These are phyloP conservation scores for Yamadazyma taylorii DNA, from an alignment of 1,139 yeast species.

Conservation along the genomic window DNA sequence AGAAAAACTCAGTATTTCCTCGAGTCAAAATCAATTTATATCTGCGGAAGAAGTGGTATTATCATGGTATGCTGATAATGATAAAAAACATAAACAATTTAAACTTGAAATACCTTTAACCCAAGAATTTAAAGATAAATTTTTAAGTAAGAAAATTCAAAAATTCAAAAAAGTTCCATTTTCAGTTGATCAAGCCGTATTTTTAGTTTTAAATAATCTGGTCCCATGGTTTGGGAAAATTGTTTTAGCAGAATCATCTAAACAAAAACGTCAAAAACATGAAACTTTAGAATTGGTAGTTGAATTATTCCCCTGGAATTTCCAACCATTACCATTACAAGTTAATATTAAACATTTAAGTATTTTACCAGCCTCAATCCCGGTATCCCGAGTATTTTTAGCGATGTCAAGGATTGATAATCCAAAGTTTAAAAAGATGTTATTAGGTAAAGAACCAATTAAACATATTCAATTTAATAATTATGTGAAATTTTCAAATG, in stretches of 20 bases:
- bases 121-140: constrained; percentile 39
- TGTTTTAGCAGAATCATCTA: constrained; percentile 45
- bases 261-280: constrained; percentile 19
- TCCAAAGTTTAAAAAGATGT: constrained; percentile 55
- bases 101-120: constrained; percentile 37
- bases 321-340: constrained; percentile 45
- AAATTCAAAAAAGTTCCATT: constrained; percentile 49
- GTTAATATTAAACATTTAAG: constrained; percentile 42
- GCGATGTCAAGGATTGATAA: constrained; percentile 64
- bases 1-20: constrained; percentile 51
- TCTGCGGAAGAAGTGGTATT: constrained; percentile 42
- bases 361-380: constrained; percentile 62
- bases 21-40: constrained; percentile 22
- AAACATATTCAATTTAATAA: constrained; percentile 59
- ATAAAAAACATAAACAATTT: constrained; percentile 42
- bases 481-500: constrained; percentile 48
- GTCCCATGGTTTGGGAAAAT: constrained; percentile 44
- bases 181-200: constrained; percentile 45
- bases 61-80: constrained; percentile 53
- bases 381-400: constrained; percentile 58
- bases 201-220: constrained; percentile 40
- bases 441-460: constrained; percentile 61
- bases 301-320: constrained; percentile 59
- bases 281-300: constrained; percentile 45
- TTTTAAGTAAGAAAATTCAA: constrained; percentile 43